A percentile compares a stretch with the other conserved stretches of the same genome.
These are phyloP conservation scores for Mucor irregularis DNA, from an alignment of 371 early-diverging fungal genomes.

Conservation along the genomic window DNA sequence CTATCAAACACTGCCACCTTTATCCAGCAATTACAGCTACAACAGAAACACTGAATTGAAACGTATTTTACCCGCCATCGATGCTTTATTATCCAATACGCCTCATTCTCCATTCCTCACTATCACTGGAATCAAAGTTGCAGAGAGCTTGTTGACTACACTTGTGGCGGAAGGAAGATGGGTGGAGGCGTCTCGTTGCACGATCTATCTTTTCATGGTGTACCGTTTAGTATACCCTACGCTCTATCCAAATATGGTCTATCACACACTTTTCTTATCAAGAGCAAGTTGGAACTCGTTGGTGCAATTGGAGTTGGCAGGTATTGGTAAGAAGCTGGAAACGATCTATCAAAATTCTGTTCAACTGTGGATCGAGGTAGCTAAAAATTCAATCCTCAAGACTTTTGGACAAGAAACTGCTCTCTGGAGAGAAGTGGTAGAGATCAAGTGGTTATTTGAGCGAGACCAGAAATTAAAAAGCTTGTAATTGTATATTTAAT, in stretches of 20 bases:
- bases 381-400: slow-evolving; percentile 15
- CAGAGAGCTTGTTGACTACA: background rate
- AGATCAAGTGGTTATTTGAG: slow-evolving; percentile 45
- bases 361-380: slow-evolving; percentile 34
- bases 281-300: slow-evolving; percentile 64
- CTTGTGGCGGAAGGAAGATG: slow-evolving; percentile 20
- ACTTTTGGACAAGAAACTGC: slow-evolving; percentile 32
- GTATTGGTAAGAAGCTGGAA: slow-evolving; percentile 40
- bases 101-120: slow-evolving; percentile 1
- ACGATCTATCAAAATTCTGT: slow-evolving; percentile 34
- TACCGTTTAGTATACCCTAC: slow-evolving; percentile 68
- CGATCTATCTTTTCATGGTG: slow-evolving; percentile 58
- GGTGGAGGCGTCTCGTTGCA: slow-evolving; percentile 52
- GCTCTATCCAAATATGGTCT: slow-evolving; percentile 62
- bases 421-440: slow-evolving; percentile 41
- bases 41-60: background rate
- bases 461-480: slow-evolving; percentile 43
- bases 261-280: slow-evolving; percentile 57
- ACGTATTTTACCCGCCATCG: background rate
- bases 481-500: too few relatives aligned
- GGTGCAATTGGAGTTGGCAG: slow-evolving; percentile 43
- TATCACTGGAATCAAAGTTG: slow-evolving; percentile 1
- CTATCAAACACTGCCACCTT: slow-evolving; percentile 1
- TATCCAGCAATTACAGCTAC: background rate
- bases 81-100: background rate